phyloP scores from a whole-genome alignment of 768 basidiomycete genomes.

The Collybia nuda region DNA sequence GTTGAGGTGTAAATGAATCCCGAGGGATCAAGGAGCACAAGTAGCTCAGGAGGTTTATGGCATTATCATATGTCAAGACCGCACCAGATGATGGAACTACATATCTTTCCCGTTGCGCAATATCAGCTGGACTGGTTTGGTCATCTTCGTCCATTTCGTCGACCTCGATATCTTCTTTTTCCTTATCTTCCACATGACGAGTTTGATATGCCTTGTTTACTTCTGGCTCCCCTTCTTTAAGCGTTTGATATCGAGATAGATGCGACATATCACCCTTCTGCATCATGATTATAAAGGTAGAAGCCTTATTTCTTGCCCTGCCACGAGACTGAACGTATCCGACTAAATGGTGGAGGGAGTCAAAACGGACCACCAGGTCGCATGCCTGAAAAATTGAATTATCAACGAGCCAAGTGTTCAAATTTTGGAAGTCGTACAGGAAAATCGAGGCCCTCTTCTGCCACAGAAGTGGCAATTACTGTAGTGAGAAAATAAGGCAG shows the following conservation, averaged over 20 bases:
- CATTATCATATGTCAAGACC: slow-evolving; percentile 74
- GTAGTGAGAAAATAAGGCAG: slow-evolving; percentile 5
- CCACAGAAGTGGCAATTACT: slow-evolving; percentile 86
- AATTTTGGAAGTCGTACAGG: slow-evolving; percentile 44
- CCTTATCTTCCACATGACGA: slow-evolving; percentile 33
- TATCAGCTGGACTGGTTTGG: slow-evolving; percentile 48
- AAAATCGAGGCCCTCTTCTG: slow-evolving; percentile 92
- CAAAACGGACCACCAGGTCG: slow-evolving; percentile 85
- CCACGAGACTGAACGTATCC: slow-evolving; percentile 91
- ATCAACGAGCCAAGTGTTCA: not conserved
- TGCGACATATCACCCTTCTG: slow-evolving; percentile 57
- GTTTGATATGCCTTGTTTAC: slow-evolving; percentile 63
- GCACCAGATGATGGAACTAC: slow-evolving; percentile 74
- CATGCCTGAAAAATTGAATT: slow-evolving; percentile 55
- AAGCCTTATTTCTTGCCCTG: slow-evolving; percentile 72
- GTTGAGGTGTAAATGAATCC: slow-evolving; percentile 64
- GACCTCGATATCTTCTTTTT: slow-evolving; percentile 42
- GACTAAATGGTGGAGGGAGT: slow-evolving; percentile 77
- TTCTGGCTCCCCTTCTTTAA: slow-evolving; percentile 62
- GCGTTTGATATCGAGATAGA: slow-evolving; percentile 55
- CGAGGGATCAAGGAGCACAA: slow-evolving; percentile 78
- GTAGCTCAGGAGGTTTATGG: slow-evolving; percentile 67
- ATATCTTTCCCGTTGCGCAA: slow-evolving; percentile 70
- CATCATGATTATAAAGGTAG: slow-evolving; percentile 82
- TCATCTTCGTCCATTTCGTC: slow-evolving; percentile 39